Conservation (phyloP, 768 basidiomycete genomes). For the Melanogaster broomeanus region DNA sequence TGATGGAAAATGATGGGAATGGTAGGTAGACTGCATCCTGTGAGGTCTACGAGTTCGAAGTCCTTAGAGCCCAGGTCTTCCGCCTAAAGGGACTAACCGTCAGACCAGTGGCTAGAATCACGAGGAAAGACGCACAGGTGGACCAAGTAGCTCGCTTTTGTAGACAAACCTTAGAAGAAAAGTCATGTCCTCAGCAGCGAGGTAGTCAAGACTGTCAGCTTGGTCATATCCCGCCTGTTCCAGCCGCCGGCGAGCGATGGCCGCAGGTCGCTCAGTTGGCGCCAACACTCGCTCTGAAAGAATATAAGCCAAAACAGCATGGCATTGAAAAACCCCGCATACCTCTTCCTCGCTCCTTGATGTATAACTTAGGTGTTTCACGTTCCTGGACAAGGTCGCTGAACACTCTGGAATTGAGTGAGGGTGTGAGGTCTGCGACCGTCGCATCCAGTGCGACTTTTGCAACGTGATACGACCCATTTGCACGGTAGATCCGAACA, state of each 20-base stretch:
- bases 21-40: constrained; percentile 76
- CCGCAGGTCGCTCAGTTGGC: constrained; percentile 79
- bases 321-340: constrained; percentile 14
- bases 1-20: constrained; percentile 87
- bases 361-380: constrained; percentile 68
- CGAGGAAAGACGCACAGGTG: constrained; percentile 47
- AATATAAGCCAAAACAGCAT: neutral
- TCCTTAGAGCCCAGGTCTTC: constrained; percentile 71
- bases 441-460: constrained; percentile 63
- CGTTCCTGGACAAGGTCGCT: constrained; percentile 47
- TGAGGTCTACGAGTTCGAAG: constrained; percentile 81
- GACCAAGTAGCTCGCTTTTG: constrained; percentile 71
- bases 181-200: constrained; percentile 76
- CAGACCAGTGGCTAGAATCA: neutral
- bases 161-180: constrained; percentile 91
- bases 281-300: constrained; percentile 78
- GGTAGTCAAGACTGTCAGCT: constrained; percentile 73
- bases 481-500: constrained; percentile 77
- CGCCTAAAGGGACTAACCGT: constrained; percentile 46
- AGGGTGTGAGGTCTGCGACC: constrained; percentile 63
- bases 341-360: constrained; percentile 80
- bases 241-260: constrained; percentile 79
- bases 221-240: constrained; percentile 89
- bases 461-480: constrained; percentile 72
- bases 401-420: constrained; percentile 60